Conservation (phyloP, 805 yeast genomes). For the Wickerhamomyces strasburgensis region DNA sequence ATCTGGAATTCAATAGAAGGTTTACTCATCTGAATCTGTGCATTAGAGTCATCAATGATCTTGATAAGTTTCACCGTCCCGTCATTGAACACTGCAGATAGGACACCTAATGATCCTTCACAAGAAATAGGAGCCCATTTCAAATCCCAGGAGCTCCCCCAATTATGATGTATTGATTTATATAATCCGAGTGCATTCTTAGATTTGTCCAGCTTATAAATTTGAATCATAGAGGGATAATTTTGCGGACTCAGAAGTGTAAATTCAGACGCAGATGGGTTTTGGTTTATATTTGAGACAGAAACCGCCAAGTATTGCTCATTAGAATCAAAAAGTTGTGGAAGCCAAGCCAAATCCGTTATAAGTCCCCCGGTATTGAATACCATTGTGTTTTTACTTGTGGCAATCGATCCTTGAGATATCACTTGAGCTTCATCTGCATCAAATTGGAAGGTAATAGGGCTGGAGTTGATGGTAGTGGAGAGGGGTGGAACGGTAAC, state of each 20-base stretch:
- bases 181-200: slow-evolving; percentile 26
- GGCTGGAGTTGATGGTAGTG: slow-evolving; percentile 2
- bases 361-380: slow-evolving; percentile 48
- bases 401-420: slow-evolving; percentile 11
- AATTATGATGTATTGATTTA: slow-evolving; percentile 31
- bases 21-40: slow-evolving; percentile 16
- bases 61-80: slow-evolving; percentile 50
- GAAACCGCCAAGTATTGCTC: slow-evolving; percentile 47
- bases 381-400: slow-evolving; percentile 33
- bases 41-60: slow-evolving; percentile 22
- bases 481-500: slow-evolving; percentile 15
- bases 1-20: slow-evolving; percentile 26
- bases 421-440: slow-evolving; percentile 11
- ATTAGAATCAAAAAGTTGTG: slow-evolving; percentile 21
- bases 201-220: slow-evolving; percentile 35
- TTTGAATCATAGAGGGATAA: slow-evolving; percentile 38
- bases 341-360: slow-evolving; percentile 51
- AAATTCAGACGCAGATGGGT: slow-evolving; percentile 26
- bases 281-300: slow-evolving; percentile 33
- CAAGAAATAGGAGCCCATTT: slow-evolving; percentile 37
- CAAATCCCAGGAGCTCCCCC: slow-evolving; percentile 42
- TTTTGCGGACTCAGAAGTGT: slow-evolving; percentile 24
- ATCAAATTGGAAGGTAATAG: slow-evolving; percentile 19
- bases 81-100: slow-evolving; percentile 53
- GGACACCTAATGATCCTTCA: slow-evolving; percentile 33